These are phyloP conservation scores for Pyrenula aspistea DNA, from an alignment of 495 filamentous ascomycete species.

Conservation along the genomic window DNA sequence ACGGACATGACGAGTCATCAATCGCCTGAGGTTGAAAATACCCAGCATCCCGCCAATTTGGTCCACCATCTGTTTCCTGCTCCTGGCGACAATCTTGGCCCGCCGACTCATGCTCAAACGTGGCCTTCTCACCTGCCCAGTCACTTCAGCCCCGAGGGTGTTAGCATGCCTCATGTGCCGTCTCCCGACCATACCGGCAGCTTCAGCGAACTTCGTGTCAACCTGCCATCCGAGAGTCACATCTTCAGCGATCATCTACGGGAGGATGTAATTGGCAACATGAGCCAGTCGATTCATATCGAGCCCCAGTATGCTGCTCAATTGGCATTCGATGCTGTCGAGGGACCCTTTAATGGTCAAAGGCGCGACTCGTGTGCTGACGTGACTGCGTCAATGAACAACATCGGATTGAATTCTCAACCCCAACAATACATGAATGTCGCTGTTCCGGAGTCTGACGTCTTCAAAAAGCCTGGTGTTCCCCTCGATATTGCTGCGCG, in stretches of 20 bases:
- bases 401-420: conserved; percentile 28
- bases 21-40: not conserved
- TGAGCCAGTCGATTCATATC: not conserved
- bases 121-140: not conserved
- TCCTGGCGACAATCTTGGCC: not conserved
- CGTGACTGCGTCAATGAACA: conserved; percentile 23
- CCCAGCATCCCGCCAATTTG: not conserved
- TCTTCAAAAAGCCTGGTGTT: conserved; percentile 29
- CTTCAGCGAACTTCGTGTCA: not conserved
- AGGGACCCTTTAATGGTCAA: not conserved
- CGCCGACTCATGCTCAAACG: not conserved
- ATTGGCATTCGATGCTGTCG: not conserved
- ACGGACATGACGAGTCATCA: not conserved
- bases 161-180: not conserved
- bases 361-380: conserved; percentile 30
- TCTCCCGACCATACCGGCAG: not conserved
- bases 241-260: not conserved
- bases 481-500: conserved; percentile 40
- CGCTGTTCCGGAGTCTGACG: conserved; percentile 4
- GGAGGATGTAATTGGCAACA: not conserved
- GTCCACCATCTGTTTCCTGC: not conserved
- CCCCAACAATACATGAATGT: conserved; percentile 15
- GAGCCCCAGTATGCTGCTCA: not conserved
- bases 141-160: not conserved
- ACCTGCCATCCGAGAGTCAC: not conserved